A percentile compares a stretch with the other conserved stretches of the same genome.
Evolutionary conservation across 495 filamentous ascomycete genomes (phyloP).

Genomic region (Hyaloscypha variabilis): DNA sequence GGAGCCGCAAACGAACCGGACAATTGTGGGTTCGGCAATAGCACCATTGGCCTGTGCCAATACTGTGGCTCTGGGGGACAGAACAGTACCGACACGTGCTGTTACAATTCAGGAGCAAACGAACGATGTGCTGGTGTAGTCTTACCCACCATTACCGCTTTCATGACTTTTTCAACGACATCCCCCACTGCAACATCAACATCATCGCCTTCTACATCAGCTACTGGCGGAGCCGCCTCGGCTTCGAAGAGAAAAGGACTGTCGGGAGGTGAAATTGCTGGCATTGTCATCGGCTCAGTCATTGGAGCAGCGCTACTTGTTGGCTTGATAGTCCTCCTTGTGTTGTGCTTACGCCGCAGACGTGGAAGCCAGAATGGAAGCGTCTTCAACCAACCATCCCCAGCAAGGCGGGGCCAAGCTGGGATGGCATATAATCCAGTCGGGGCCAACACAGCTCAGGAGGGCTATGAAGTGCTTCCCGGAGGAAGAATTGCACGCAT

Average conservation of each 20-base stretch:
- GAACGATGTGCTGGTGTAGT: slow-evolving; percentile 69
- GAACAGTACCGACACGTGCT: slow-evolving; percentile 95
- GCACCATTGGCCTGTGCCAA: slow-evolving; percentile 81
- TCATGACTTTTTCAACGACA: slow-evolving; percentile 66
- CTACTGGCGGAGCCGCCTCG: slow-evolving; percentile 12
- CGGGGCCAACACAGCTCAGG: slow-evolving; percentile 42
- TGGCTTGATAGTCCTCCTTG: slow-evolving; percentile 60
- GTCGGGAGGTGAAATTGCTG: slow-evolving; percentile 84
- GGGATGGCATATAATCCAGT: slow-evolving; percentile 40
- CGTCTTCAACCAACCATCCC: slow-evolving; percentile 85
- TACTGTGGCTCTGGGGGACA: slow-evolving; percentile 82
- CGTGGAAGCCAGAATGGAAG: slow-evolving; percentile 61
- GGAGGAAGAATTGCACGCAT: slow-evolving; percentile 93
- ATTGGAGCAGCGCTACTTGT: slow-evolving; percentile 68
- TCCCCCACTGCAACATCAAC: slow-evolving; percentile 45
- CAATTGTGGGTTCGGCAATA: slow-evolving; percentile 85
- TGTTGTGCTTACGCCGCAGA: slow-evolving; percentile 62
- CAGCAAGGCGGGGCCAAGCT: slow-evolving; percentile 55
- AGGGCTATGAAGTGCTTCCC: slow-evolving; percentile 73
- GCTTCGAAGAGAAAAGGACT: slow-evolving; percentile 42
- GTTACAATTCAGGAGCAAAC: slow-evolving; percentile 75
- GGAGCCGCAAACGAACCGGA: slow-evolving; percentile 79
- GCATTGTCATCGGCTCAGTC: slow-evolving; percentile 83
- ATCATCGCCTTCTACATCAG: slow-evolving; percentile 36
- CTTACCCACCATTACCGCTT: slow-evolving; percentile 73